A percentile compares a stretch with the other conserved stretches of the same genome.
These are phyloP conservation scores for Gnaphalium uliginosum DNA, from an alignment of 129 eudicot genomes.

Conservation along the genomic window DNA sequence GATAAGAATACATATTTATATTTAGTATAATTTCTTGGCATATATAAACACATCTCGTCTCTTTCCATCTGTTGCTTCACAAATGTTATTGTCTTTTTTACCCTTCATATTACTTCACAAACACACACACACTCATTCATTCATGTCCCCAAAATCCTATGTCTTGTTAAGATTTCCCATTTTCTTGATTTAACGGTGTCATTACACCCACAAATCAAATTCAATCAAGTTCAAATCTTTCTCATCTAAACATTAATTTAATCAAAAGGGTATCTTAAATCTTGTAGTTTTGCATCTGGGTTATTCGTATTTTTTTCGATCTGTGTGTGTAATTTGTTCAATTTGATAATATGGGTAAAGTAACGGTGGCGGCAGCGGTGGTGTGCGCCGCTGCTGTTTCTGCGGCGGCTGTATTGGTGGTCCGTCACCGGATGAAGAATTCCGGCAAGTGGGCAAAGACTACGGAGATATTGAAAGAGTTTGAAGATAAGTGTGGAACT, in stretches of 20 bases:
- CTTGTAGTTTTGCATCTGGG: neutral
- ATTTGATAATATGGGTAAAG: constrained; percentile 62
- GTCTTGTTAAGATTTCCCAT: neutral
- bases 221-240: constrained; percentile 33
- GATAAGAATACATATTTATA: neutral
- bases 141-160: constrained; percentile 1
- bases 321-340: constrained; percentile 1
- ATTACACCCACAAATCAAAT: neutral
- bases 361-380: constrained; percentile 69
- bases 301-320: constrained; percentile 13
- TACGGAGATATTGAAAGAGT: constrained; percentile 66
- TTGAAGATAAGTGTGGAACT: constrained; percentile 68
- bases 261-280: constrained; percentile 14
- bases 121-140: neutral
- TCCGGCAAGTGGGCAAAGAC: constrained; percentile 66
- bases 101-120: neutral
- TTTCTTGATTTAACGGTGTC: neutral
- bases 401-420: constrained; percentile 74
- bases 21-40: neutral
- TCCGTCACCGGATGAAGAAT: constrained; percentile 67
- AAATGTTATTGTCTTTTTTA: constrained; percentile 12
- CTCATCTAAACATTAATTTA: neutral
- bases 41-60: constrained; percentile 32
- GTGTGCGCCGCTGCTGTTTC: constrained; percentile 74
- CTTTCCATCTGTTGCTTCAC: constrained; percentile 20